Base-by-base conservation (phyloP, 768 basidiomycete species). In the Candolleomyces aberdarensis region DNA sequence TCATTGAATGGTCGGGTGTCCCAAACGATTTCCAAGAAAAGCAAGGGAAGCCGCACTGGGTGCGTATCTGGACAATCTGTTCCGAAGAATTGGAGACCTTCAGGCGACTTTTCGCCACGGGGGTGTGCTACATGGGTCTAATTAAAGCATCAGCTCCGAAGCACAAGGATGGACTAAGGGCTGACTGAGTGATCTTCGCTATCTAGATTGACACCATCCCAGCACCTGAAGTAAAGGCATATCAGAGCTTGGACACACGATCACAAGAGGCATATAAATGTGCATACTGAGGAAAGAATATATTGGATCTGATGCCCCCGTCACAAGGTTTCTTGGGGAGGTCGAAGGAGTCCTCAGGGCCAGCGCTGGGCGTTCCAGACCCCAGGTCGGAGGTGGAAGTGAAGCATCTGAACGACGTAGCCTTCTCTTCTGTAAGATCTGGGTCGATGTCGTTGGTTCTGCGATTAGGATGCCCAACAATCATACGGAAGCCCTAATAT, bases 21-120 rank as follows among this genome's bases (percentile, higher is more conserved):
- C 63, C 63, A 63, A n/a, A 57, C 48, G 19, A 60, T 63, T 26
- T 63, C 63, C 55, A 63, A 46, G 44, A 63, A 63, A 20, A 63
- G 40, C 4, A 63, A 31, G n/a, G 63, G 63, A 54, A 63, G 53
- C 19, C 63, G 63, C 36, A 63, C 59, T 15, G 63, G 63, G 48
- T 63, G 63, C n/a, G 47, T 52, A 46, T 55, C 59, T 17, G 63
- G 63, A 36, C 63, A 63, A 44, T 56, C 59, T 3, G 58, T 57
- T 19, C 59, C 59, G 56, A 60, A 61, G 44, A 60, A 44, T 43
- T 61, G 55, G 3, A 59, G 58, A 40, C 54, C 54, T 11, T 58
- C 48, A 15, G 43, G n/a, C 20, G 43, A 44, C 17, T n/a, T 20
- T 36, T 31, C 49, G 5, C 62, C 62, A 5, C 40, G 15, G 1